Evolutionary conservation across 768 basidiomycete species (phyloP).

Genomic region (Boletus subcaerulescens): DNA sequence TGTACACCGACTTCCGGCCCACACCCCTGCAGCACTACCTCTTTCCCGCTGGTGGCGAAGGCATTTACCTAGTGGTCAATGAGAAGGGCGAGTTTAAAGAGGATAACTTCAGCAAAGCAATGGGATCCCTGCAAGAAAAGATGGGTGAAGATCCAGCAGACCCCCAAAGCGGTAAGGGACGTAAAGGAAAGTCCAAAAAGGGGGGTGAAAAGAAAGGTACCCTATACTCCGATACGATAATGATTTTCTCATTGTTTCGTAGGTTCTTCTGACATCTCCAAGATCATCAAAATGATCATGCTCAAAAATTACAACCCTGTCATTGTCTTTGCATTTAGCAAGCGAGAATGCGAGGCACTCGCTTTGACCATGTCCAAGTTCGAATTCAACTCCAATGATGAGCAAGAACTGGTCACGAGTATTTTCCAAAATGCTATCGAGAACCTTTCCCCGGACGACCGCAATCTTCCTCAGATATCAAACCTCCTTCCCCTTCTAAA

Average conservation of each 20-base stretch:
- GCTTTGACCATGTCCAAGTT: slow-evolving; percentile 92
- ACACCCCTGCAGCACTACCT: slow-evolving; percentile 98
- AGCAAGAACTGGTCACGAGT: slow-evolving; percentile 79
- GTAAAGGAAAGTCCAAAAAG: slow-evolving; percentile 90
- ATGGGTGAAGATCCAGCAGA: slow-evolving; percentile 92
- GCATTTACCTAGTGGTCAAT: slow-evolving; percentile 97
- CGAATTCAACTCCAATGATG: slow-evolving; percentile 91
- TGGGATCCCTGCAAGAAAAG: slow-evolving; percentile 85
- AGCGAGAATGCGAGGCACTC: slow-evolving; percentile 93
- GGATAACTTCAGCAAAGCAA: slow-evolving; percentile 96
- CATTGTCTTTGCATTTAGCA: slow-evolving; percentile 97
- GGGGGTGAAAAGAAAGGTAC: slow-evolving; percentile 91
- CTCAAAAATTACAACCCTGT: slow-evolving; percentile 96
- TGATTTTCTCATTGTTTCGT: slow-evolving; percentile 10
- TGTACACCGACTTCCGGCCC: slow-evolving; percentile 98
- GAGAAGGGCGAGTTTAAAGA: slow-evolving; percentile 97
- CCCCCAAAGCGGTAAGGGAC: slow-evolving; percentile 76
- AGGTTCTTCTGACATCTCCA: slow-evolving; percentile 93
- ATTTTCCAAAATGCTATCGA: slow-evolving; percentile 96
- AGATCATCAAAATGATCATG: slow-evolving; percentile 99
- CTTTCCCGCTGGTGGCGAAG: slow-evolving; percentile 94
- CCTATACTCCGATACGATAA: neutral
- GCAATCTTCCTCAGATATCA: slow-evolving; percentile 88
- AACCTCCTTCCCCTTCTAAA: slow-evolving; percentile 90
- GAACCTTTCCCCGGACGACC: slow-evolving; percentile 82